Percentiles rank a stretch among this genome's conserved stretches.
phyloP scores from a whole-genome alignment of 2,329 filamentous ascomycete species.

The Pezicula neosporulosa region DNA sequence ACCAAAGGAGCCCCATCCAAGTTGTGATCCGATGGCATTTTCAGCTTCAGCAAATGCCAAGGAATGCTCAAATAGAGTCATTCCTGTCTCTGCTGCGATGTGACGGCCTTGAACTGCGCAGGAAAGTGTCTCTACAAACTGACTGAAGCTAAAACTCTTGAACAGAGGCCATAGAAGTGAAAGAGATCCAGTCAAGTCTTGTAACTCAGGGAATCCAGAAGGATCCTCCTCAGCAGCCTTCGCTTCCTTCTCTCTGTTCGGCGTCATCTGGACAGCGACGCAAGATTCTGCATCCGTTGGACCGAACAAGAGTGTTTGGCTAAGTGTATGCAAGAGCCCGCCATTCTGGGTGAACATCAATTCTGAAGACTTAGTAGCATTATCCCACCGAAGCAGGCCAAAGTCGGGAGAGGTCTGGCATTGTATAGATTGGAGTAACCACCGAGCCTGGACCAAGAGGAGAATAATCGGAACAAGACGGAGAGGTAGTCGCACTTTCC shows the following conservation, averaged over 20 bases:
- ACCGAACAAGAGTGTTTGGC: slow-evolving; percentile 69
- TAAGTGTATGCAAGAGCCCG: slow-evolving; percentile 67
- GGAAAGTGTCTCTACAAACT: slow-evolving; percentile 84
- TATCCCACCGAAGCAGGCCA: slow-evolving; percentile 65
- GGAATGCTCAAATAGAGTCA: slow-evolving; percentile 96
- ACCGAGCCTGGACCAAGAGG: slow-evolving; percentile 64
- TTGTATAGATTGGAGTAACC: slow-evolving; percentile 78
- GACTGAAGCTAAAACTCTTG: slow-evolving; percentile 65
- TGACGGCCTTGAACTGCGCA: slow-evolving; percentile 83
- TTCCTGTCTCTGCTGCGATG: slow-evolving; percentile 81
- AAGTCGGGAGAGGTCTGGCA: slow-evolving; percentile 85
- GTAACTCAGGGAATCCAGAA: neutral
- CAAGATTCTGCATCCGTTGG: slow-evolving; percentile 75
- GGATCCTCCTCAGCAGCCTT: slow-evolving; percentile 7
- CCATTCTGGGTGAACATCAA: slow-evolving; percentile 70
- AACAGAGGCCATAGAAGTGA: slow-evolving; percentile 74
- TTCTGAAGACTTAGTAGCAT: slow-evolving; percentile 59
- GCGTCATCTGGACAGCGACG: slow-evolving; percentile 68
- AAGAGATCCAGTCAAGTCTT: slow-evolving; percentile 61
- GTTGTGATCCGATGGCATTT: slow-evolving; percentile 75
- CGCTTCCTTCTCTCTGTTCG: slow-evolving; percentile 44
- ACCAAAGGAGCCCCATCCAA: slow-evolving; percentile 62
- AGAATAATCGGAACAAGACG: slow-evolving; percentile 69
- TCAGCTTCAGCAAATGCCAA: slow-evolving; percentile 95
- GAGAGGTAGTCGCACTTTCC: slow-evolving; percentile 66